phyloP scores from a whole-genome alignment of 768 basidiomycete genomes.

The Suillus alpinus region DNA sequence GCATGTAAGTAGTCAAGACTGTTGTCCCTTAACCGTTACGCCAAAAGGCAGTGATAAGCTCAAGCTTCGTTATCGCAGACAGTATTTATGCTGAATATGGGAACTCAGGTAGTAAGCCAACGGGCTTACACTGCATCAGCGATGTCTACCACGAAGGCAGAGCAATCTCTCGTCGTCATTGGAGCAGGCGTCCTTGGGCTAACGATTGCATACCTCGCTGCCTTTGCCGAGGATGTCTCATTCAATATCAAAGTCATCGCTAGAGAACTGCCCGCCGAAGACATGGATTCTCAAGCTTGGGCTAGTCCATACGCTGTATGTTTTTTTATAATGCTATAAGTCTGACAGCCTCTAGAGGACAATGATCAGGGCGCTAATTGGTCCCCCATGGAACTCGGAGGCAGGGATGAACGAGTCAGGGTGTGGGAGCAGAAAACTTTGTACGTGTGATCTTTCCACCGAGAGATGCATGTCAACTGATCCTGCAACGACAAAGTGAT shows the following conservation, averaged over 20 bases:
- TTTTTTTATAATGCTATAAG: neutral
- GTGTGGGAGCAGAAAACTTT: conserved; percentile 42
- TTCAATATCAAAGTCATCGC: conserved; percentile 29
- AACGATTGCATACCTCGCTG: conserved; percentile 33
- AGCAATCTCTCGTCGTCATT: conserved; percentile 29
- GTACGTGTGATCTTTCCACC: conserved; percentile 28
- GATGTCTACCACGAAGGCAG: neutral
- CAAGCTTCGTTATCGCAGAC: too few species aligned
- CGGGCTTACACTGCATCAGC: too few species aligned
- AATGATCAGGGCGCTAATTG: conserved; percentile 42
- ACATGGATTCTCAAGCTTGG: conserved; percentile 42
- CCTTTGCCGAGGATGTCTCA: conserved; percentile 16
- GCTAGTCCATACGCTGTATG: conserved; percentile 52
- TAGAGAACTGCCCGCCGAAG: conserved; percentile 35
- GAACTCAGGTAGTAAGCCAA: too few species aligned
- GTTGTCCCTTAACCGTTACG: too few species aligned
- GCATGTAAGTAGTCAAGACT: too few species aligned
- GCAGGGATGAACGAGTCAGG: conserved; percentile 29
- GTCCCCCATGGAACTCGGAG: conserved; percentile 42
- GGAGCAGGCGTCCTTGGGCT: conserved; percentile 43
- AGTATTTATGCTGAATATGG: too few species aligned
- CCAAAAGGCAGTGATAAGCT: too few species aligned
- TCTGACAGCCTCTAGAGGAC: neutral
- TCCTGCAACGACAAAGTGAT: conserved; percentile 27
- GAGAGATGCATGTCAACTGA: conserved; percentile 5